phyloP scores from a whole-genome alignment of 2,329 filamentous ascomycete genomes.

The Colletotrichum nymphaeae region DNA sequence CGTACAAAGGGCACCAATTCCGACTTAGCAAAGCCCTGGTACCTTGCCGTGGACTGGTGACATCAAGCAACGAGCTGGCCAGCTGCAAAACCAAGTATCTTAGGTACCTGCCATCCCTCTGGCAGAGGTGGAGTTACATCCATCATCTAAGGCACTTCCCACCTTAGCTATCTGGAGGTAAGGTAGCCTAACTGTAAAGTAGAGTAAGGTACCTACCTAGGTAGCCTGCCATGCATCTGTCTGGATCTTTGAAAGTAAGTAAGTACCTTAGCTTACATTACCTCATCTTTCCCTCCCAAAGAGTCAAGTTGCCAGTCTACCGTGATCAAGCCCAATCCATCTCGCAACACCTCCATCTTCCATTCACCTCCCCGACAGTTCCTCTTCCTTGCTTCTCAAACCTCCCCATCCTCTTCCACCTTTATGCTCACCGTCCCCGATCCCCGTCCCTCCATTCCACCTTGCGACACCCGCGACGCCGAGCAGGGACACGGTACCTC shows the following conservation, averaged over 20 bases:
- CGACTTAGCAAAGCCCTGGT: background rate
- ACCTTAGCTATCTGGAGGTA: background rate
- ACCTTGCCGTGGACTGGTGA: background rate
- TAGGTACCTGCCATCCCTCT: background rate
- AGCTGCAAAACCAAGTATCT: background rate
- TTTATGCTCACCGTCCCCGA: background rate
- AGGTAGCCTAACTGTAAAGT: background rate
- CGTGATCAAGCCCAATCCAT: background rate
- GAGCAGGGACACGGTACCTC: slow-evolving; percentile 10
- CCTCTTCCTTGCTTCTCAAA: background rate
- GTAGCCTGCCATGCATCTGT: background rate
- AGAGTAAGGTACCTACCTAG: no score
- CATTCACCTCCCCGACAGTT: background rate
- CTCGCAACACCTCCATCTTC: background rate
- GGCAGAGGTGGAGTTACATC: background rate
- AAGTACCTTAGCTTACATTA: background rate
- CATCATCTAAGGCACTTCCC: background rate
- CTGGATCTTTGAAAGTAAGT: background rate
- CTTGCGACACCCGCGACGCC: background rate
- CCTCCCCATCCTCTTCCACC: background rate
- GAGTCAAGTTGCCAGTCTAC: background rate
- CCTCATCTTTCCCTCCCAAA: background rate
- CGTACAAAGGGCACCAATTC: background rate
- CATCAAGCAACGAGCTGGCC: background rate
- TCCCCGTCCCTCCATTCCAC: background rate